These are phyloP conservation scores for Neopestalotiopsis clavispora DNA, from an alignment of 2,329 filamentous ascomycete species.

Conservation along the genomic window DNA sequence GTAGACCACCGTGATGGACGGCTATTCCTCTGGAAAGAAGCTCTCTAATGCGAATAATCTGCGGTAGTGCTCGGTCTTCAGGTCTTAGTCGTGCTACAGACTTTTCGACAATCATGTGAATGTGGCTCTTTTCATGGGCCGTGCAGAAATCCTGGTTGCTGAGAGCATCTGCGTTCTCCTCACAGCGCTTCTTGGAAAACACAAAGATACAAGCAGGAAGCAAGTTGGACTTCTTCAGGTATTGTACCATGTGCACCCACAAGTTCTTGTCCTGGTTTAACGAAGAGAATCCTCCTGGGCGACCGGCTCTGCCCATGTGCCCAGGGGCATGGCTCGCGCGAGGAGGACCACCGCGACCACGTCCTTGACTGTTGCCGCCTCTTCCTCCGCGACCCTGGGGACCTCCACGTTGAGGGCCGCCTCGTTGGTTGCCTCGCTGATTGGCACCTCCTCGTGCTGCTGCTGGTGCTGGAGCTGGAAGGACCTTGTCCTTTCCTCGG, in stretches of 20 bases:
- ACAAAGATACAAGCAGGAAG: slow-evolving; percentile 97
- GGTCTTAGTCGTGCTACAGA: slow-evolving; percentile 89
- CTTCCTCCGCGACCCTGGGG: slow-evolving; percentile 52
- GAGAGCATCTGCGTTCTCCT: slow-evolving; percentile 94
- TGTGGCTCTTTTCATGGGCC: slow-evolving; percentile 91
- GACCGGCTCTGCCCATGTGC: slow-evolving; percentile 88
- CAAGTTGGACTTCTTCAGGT: slow-evolving; percentile 83
- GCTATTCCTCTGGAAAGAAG: slow-evolving; percentile 87
- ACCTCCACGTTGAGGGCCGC: slow-evolving; percentile 52
- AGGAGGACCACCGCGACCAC: slow-evolving; percentile 62
- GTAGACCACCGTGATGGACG: slow-evolving; percentile 91
- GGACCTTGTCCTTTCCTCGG: slow-evolving; percentile 77
- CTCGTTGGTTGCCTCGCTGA: slow-evolving; percentile 54
- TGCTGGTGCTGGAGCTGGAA: slow-evolving; percentile 38
- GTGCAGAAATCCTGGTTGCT: slow-evolving; percentile 96
- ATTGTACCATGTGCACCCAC: slow-evolving; percentile 95
- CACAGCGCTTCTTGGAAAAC: slow-evolving; percentile 96
- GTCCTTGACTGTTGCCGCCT: slow-evolving; percentile 57
- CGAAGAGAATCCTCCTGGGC: slow-evolving; percentile 84
- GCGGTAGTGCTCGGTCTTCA: slow-evolving; percentile 88
- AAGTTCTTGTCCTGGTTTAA: slow-evolving; percentile 94
- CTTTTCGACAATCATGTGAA: slow-evolving; percentile 97
- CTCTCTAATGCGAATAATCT: slow-evolving; percentile 87
- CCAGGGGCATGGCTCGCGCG: slow-evolving; percentile 69
- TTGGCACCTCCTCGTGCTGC: slow-evolving; percentile 56